A percentile compares a stretch with the other conserved stretches of the same genome.
phyloP scores from a whole-genome alignment of 257 asterid species.

The Nicotiana tomentosiformis region DNA sequence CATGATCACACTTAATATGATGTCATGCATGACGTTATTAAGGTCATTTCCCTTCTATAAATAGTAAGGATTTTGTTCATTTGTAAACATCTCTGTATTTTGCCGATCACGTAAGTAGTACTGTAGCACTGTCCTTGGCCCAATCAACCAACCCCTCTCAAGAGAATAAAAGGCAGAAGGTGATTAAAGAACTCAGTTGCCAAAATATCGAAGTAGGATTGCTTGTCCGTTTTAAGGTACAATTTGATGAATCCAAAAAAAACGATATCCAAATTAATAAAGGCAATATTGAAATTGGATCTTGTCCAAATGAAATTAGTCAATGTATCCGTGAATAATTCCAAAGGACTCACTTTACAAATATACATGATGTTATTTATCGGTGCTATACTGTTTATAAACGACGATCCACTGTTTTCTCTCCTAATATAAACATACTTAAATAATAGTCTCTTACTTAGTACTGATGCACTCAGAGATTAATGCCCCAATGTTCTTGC shows the following conservation, averaged over 20 bases:
- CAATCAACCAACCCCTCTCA: not conserved
- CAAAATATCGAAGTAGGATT: slow-evolving; percentile 11
- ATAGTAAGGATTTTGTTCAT: too few species aligned
- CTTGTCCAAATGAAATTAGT: too few species aligned
- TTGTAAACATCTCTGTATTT: too few species aligned
- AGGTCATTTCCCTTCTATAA: too few species aligned
- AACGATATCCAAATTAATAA: not conserved
- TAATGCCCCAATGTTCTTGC: not conserved
- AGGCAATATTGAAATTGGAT: too few species aligned
- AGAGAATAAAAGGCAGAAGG: not conserved
- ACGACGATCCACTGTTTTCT: not conserved
- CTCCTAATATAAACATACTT: not conserved
- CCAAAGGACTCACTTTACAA: not conserved
- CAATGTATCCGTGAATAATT: not conserved
- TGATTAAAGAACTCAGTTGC: slow-evolving; percentile 11
- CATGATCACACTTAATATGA: too few species aligned
- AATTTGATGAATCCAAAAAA: not conserved
- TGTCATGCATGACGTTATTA: too few species aligned
- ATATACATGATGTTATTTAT: not conserved
- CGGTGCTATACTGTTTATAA: not conserved
- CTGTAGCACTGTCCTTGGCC: too few species aligned
- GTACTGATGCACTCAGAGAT: not conserved
- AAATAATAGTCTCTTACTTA: not conserved
- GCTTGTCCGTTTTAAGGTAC: not conserved
- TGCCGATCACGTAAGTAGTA: too few species aligned